Conservation (phyloP, 78 protist genomes). For the Pirum gemmata region DNA sequence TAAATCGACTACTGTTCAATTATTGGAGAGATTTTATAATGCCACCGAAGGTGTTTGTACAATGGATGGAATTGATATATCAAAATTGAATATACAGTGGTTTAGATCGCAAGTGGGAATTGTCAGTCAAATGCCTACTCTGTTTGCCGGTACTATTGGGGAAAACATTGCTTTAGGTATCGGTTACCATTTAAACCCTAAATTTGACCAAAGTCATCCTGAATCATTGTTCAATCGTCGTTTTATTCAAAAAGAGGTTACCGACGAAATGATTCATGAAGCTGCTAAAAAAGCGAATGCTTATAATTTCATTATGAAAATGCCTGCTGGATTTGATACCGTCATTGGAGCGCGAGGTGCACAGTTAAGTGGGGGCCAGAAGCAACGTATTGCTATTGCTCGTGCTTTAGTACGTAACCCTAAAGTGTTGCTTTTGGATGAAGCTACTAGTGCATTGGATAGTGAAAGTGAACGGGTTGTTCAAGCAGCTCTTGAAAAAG, state of each 20-base stretch:
- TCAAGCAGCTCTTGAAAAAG: constrained; percentile 62
- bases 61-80: constrained; percentile 40
- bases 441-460: constrained; percentile 75
- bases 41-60: constrained; percentile 35
- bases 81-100: constrained; percentile 14
- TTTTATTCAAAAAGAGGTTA: constrained; percentile 39
- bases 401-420: constrained; percentile 51
- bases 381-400: constrained; percentile 86
- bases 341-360: constrained; percentile 74
- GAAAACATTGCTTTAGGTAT: constrained; percentile 70
- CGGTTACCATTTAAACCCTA: constrained; percentile 62
- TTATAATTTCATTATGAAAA: constrained; percentile 58
- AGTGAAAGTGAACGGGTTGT: constrained; percentile 71
- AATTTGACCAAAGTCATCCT: constrained; percentile 60
- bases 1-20: constrained; percentile 52
- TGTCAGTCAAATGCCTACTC: constrained; percentile 74
- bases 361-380: constrained; percentile 81
- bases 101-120: constrained; percentile 50
- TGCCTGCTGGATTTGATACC: constrained; percentile 66
- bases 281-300: constrained; percentile 65
- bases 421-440: constrained; percentile 54
- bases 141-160: constrained; percentile 68
- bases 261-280: constrained; percentile 62
- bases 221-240: constrained; percentile 42
- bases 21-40: constrained; percentile 50